Evolutionary conservation across 1,284 basidiomycete genomes (phyloP).

Genomic region (Fomitopsis betulina): DNA sequence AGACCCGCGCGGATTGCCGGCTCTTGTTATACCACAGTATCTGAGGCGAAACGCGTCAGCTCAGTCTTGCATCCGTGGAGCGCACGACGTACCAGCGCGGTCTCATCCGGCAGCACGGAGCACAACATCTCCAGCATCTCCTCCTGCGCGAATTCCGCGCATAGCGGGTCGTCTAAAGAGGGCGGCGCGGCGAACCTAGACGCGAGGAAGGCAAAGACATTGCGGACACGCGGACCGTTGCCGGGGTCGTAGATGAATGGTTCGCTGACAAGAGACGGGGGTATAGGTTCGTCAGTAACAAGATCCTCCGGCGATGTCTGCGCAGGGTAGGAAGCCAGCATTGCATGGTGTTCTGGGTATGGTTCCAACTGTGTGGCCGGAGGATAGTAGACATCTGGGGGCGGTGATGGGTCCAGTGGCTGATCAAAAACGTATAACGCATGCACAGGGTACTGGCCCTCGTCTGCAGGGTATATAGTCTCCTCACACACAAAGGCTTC

Average conservation of each 20-base stretch:
- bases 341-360: not conserved
- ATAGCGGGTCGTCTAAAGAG: conserved; percentile 54
- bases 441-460: not conserved
- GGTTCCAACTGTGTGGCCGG: not conserved
- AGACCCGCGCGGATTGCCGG: conserved; percentile 59
- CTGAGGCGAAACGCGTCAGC: conserved; percentile 30
- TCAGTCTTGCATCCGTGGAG: not conserved
- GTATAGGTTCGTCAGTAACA: conserved; percentile 6
- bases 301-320: not conserved
- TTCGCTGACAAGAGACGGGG: conserved; percentile 24
- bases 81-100: conserved; percentile 49
- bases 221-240: conserved; percentile 67
- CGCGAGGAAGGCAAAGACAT: conserved; percentile 53
- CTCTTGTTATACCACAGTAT: conserved; percentile 84
- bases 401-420: not conserved
- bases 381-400: not conserved
- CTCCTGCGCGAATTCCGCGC: conserved; percentile 67
- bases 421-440: not conserved
- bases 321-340: not conserved
- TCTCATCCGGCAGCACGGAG: conserved; percentile 65
- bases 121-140: conserved; percentile 69
- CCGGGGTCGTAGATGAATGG: conserved; percentile 73
- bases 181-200: conserved; percentile 63
- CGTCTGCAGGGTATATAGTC: not conserved
- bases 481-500: not conserved